These are phyloP conservation scores for Penicillium dipodomyicola DNA, from an alignment of 495 filamentous ascomycete species.

Conservation along the genomic window DNA sequence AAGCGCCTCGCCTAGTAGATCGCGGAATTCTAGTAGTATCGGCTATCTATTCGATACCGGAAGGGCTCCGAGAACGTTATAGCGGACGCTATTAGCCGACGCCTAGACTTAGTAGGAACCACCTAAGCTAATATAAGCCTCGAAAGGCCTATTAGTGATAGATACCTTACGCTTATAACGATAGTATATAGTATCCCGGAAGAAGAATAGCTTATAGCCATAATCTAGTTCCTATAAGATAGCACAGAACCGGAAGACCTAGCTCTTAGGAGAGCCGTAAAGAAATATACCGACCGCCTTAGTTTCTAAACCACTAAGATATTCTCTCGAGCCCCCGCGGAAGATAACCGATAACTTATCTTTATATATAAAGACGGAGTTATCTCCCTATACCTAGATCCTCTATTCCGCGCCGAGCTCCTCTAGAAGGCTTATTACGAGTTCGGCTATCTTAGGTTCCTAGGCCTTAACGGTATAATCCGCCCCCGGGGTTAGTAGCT, in stretches of 20 bases:
- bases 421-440: background rate
- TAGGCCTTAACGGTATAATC: background rate
- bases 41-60: no score
- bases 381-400: background rate
- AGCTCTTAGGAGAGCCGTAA: background rate
- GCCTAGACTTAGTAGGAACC: no score
- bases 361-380: background rate
- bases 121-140: background rate
- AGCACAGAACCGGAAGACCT: background rate
- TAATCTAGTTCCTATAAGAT: background rate
- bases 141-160: background rate
- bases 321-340: no score
- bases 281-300: no score
- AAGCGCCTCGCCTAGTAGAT: no score
- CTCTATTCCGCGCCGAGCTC: background rate
- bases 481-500: background rate
- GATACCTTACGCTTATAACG: background rate
- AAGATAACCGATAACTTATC: constrained; percentile 1
- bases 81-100: no score
- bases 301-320: no score
- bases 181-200: background rate
- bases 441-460: constrained; percentile 2
- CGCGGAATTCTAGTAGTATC: no score
- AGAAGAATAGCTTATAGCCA: background rate
- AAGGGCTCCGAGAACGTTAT: no score